Evolutionary conservation across 1,284 basidiomycete species (phyloP).

Genomic region (Marasmius fiardii): DNA sequence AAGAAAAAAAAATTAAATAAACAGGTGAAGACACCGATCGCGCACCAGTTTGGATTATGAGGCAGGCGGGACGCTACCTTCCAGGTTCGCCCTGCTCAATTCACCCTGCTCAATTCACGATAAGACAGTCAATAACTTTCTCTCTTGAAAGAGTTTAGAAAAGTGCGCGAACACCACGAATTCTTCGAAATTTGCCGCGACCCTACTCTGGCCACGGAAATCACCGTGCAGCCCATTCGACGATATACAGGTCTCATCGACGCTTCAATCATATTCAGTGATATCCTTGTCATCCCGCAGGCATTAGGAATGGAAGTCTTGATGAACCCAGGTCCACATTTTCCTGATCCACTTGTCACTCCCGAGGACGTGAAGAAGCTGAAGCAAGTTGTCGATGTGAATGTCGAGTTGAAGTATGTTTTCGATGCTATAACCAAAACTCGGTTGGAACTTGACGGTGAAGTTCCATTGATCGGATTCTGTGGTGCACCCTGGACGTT

Average conservation of each 20-base stretch:
- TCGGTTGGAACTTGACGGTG: constrained; percentile 72
- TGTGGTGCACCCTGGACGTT: constrained; percentile 96
- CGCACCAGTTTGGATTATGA: constrained; percentile 99
- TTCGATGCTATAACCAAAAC: constrained; percentile 88
- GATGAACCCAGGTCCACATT: constrained; percentile 90
- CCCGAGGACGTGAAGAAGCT: constrained; percentile 73
- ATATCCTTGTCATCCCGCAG: constrained; percentile 95
- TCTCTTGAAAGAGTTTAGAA: constrained; percentile 90
- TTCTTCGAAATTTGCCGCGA: constrained; percentile 95
- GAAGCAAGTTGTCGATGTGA: constrained; percentile 63
- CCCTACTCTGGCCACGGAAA: constrained; percentile 78
- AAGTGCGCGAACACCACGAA: constrained; percentile 78
- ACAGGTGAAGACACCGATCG: constrained; percentile 84
- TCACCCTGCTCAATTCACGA: constrained; percentile 3
- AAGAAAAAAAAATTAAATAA: constrained; percentile 1
- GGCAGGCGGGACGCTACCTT: constrained; percentile 94
- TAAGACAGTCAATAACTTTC: too few relatives aligned
- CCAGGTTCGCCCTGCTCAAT: constrained; percentile 56
- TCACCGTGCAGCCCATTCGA: constrained; percentile 90
- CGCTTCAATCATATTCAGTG: constrained; percentile 94
- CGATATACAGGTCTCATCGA: constrained; percentile 84
- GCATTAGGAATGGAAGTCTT: constrained; percentile 93
- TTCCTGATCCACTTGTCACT: constrained; percentile 78
- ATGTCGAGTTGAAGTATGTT: constrained; percentile 85
- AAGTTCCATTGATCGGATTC: constrained; percentile 94